Evolutionary conservation across 257 asterid species (phyloP), one percentile per base, ranked within the genome.

Genomic region (Orobanche coerulescens): DNA sequence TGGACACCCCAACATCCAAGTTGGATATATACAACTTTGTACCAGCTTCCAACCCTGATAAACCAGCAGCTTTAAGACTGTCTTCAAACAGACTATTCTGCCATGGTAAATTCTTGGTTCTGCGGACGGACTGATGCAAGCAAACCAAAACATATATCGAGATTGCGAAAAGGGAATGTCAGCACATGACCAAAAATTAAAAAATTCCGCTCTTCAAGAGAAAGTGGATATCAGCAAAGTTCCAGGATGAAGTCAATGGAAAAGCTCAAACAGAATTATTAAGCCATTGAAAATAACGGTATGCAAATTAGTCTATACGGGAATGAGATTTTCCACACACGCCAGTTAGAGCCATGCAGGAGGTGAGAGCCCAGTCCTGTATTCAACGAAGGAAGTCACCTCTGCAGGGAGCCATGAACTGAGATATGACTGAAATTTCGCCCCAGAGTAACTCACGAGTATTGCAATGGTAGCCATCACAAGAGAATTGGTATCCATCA

Each of bases 61-160:
- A 66, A 53, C 96, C 97, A 65, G 88, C 94, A 62, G 95, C 91
- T 82, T 80, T 84, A 20, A 92, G 88, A 79, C 97, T 69, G 52
- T 86, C 96, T 73, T 84, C 96, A 75, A 71, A 72, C 68, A 92
- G 67, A 77, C 85, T 90, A 81, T 73, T 86, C 82, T 84, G 93
- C 98, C 95, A 84, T 10, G 92, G 93, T 56, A 82, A 62, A 77
- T 72, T 81, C 84, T 80, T 84, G 82, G 81, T 57, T 80, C 94
- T 82, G 77, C 87, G 93, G 79, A 86, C 57, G 52, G 98, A 61
- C 98, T 92, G 97, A 78, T 76, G 81, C 82, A 85, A 78, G 81
- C 80, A 89, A 75, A 78, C 95, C 83, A 71, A 73, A 65, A 71
- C 76, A 82, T 56, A 76, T 34, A 79, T 76, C 77, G 78, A 82